phyloP scores from a whole-genome alignment of 257 asterid species.

The Solanum pinnatisectum region DNA sequence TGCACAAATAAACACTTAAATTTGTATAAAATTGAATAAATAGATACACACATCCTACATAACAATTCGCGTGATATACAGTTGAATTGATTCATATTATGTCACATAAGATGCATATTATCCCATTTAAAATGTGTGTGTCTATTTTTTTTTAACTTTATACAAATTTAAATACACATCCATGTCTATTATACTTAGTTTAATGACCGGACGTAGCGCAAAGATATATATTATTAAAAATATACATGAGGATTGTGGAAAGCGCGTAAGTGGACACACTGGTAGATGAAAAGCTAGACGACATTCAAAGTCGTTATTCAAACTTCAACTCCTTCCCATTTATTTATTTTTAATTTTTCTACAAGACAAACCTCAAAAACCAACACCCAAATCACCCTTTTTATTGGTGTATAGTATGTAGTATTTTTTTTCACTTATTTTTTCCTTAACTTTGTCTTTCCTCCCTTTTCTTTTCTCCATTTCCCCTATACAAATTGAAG shows the following conservation, averaged over 20 bases:
- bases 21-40: too few species aligned
- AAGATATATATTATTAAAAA: too few species aligned
- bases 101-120: not conserved
- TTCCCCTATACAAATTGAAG: not conserved
- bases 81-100: not conserved
- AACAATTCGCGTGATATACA: too few species aligned
- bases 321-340: not conserved
- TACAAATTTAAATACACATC: too few species aligned
- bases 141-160: too few species aligned
- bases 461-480: not conserved
- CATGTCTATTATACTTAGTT: too few species aligned
- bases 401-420: not conserved
- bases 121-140: rapidly evolving
- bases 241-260: not conserved
- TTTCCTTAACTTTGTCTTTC: not conserved
- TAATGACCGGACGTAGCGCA: rapidly evolving
- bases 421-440: not conserved
- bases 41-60: not conserved
- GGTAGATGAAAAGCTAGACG: not conserved
- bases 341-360: not conserved
- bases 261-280: not conserved
- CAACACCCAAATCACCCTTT: not conserved
- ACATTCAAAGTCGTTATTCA: conserved; percentile 4
- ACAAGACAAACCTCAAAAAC: not conserved
- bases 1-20: too few species aligned